Evolutionary conservation across 2,329 filamentous ascomycete genomes (phyloP).

Genomic region (Aspergillus hiratsukae): DNA sequence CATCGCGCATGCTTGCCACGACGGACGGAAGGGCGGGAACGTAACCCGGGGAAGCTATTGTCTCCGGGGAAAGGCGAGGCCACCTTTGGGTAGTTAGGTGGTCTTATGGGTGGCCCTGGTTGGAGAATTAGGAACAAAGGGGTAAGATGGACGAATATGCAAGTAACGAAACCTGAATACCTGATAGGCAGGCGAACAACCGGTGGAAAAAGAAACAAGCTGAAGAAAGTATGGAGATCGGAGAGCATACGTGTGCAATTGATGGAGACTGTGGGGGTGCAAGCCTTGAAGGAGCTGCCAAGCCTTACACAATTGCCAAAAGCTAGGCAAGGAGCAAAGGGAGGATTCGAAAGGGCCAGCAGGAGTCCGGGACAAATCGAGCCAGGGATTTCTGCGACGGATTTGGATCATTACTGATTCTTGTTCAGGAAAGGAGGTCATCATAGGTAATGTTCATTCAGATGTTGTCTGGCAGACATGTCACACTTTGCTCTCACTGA

Average conservation of each 20-base stretch:
- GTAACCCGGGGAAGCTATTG: neutral
- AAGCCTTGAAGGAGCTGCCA: neutral
- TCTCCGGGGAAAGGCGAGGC: neutral
- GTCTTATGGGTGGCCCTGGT: neutral
- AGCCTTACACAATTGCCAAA: neutral
- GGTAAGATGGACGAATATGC: neutral
- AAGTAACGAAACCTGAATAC: neutral
- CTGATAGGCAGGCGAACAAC: neutral
- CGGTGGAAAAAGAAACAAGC: neutral
- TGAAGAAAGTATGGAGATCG: neutral
- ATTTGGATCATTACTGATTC: neutral
- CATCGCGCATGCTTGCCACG: slow-evolving; percentile 12
- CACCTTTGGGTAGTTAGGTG: neutral
- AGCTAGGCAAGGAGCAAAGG: neutral
- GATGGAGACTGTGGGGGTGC: neutral
- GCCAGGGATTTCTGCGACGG: neutral
- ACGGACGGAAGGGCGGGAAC: slow-evolving; percentile 14
- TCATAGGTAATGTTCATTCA: too few relatives aligned
- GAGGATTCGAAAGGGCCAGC: neutral
- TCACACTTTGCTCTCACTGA: neutral
- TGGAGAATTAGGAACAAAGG: neutral
- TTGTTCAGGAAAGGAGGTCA: neutral
- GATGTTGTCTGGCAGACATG: neutral
- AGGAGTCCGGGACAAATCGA: neutral
- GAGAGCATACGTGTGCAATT: neutral